Conservation (phyloP, 2,329 filamentous ascomycete genomes). For the Talaromyces albobiverticillius region DNA sequence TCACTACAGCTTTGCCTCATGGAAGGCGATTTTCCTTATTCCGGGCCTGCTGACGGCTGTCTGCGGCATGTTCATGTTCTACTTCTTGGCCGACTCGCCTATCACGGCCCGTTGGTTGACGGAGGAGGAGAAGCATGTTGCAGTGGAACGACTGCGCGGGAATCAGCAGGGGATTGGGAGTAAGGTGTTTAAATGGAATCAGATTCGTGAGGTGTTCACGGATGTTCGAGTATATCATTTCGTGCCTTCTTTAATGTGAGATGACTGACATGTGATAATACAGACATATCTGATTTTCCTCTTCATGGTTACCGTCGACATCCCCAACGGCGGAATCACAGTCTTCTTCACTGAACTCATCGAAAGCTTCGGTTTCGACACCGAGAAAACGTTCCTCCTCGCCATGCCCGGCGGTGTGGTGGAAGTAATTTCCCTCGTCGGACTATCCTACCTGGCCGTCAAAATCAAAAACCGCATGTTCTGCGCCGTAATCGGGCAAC, state of each 20-base stretch:
- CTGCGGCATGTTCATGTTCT: not conserved
- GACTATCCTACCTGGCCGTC: not conserved
- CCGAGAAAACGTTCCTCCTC: not conserved
- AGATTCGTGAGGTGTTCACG: constrained; percentile 2
- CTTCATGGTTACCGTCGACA: not conserved
- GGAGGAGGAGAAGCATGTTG: not conserved
- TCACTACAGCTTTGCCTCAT: not conserved
- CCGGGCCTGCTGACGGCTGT: not conserved
- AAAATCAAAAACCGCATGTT: not conserved
- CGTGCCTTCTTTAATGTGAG: not conserved
- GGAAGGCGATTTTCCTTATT: not conserved
- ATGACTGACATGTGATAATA: not conserved
- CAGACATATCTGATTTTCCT: constrained; percentile 7
- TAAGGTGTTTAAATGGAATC: not conserved
- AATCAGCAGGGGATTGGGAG: constrained; percentile 7
- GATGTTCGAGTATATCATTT: not conserved
- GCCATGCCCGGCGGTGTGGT: constrained; percentile 3
- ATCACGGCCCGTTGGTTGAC: not conserved
- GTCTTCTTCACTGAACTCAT: constrained; percentile 1
- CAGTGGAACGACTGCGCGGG: not conserved
- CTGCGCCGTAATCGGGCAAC: not conserved
- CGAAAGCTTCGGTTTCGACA: not conserved
- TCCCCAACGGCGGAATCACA: not conserved
- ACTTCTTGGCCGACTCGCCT: not conserved
- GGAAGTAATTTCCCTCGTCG: not conserved